These are phyloP conservation scores for Termitomyces sp. DNA, from an alignment of 768 basidiomycete species.

Conservation along the genomic window DNA sequence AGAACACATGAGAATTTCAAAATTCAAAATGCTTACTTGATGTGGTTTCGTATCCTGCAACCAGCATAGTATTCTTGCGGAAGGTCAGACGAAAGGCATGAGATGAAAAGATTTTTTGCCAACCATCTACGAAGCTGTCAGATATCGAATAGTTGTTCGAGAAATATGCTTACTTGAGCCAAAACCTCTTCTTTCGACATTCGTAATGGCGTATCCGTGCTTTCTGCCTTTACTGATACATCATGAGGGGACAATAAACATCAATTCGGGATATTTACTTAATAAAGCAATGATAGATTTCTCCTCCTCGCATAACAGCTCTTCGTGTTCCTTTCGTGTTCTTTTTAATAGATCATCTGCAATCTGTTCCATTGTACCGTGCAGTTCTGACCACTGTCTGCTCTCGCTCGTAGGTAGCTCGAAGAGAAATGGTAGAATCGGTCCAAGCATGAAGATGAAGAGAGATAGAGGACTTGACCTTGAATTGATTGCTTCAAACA, in stretches of 20 bases:
- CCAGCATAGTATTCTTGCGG: conserved; percentile 28
- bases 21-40: conserved; percentile 26
- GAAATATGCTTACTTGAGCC: conserved; percentile 24
- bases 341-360: conserved; percentile 33
- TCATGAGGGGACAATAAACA: background rate
- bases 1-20: background rate
- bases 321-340: conserved; percentile 27
- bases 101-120: background rate
- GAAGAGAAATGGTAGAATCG: conserved; percentile 28
- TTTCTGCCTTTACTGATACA: conserved; percentile 30
- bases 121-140: conserved; percentile 10
- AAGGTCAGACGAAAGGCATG: background rate
- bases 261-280: background rate
- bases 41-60: conserved; percentile 50
- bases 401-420: conserved; percentile 30
- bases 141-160: background rate
- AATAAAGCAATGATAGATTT: conserved; percentile 24
- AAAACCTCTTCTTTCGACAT: conserved; percentile 37
- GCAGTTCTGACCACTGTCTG: conserved; percentile 23
- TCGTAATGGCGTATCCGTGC: conserved; percentile 18
- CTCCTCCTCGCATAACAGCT: conserved; percentile 21
- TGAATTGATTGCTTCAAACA: conserved; percentile 29
- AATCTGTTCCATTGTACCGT: conserved; percentile 30
- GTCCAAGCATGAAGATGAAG: conserved; percentile 29
- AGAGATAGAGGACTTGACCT: conserved; percentile 22